Percentiles rank a stretch among this genome's conserved stretches.
phyloP scores from a whole-genome alignment of 805 yeast species.

The Sugiyamaella qingdaonensis region DNA sequence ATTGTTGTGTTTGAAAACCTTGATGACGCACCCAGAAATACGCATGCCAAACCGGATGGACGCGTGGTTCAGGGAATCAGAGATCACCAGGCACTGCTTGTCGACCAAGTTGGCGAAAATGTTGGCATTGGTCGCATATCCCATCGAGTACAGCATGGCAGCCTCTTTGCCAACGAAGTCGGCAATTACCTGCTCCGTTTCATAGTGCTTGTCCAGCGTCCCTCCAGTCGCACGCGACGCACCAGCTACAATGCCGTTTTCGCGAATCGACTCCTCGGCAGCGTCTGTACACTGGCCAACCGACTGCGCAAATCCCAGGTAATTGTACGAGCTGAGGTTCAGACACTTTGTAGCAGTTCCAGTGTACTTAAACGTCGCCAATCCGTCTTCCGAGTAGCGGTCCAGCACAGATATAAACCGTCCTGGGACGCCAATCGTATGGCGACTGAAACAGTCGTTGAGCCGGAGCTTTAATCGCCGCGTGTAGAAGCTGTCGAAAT shows the following conservation, averaged over 20 bases:
- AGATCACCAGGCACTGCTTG: slow-evolving; percentile 81
- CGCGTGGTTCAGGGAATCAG: slow-evolving; percentile 93
- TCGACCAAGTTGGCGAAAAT: slow-evolving; percentile 80
- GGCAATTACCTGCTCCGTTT: slow-evolving; percentile 76
- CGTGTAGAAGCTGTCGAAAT: slow-evolving; percentile 88
- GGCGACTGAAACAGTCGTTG: slow-evolving; percentile 93
- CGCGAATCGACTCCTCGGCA: slow-evolving; percentile 58
- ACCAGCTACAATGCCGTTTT: slow-evolving; percentile 72
- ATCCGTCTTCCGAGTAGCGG: slow-evolving; percentile 63
- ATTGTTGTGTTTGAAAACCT: slow-evolving; percentile 88
- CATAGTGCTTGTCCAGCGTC: slow-evolving; percentile 64
- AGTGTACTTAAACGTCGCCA: slow-evolving; percentile 62
- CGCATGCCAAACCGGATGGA: slow-evolving; percentile 94
- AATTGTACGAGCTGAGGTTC: slow-evolving; percentile 87
- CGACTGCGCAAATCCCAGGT: slow-evolving; percentile 95
- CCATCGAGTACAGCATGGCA: slow-evolving; percentile 83
- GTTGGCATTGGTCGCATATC: slow-evolving; percentile 92
- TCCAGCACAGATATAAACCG: slow-evolving; percentile 79
- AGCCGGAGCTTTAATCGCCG: slow-evolving; percentile 87
- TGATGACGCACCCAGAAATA: slow-evolving; percentile 86
- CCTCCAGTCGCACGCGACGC: slow-evolving; percentile 77
- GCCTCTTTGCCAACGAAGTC: slow-evolving; percentile 88
- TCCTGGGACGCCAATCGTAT: slow-evolving; percentile 98
- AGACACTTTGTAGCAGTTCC: slow-evolving; percentile 76
- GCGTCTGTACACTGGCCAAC: slow-evolving; percentile 84